Evolutionary conservation across 129 eudicot genomes (phyloP).

Genomic region (Tagetes patula): DNA sequence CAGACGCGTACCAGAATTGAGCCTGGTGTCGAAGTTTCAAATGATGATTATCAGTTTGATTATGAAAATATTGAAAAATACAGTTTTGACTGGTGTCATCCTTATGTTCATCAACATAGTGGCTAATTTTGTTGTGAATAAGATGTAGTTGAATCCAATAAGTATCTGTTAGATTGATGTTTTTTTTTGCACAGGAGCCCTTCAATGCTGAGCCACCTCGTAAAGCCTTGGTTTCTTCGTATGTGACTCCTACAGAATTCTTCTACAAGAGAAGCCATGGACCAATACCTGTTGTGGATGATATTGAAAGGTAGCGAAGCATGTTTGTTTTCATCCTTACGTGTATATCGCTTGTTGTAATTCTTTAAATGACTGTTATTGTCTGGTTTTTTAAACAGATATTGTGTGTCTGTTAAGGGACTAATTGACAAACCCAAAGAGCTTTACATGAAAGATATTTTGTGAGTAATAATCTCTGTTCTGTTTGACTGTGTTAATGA

Average conservation of each 20-base stretch:
- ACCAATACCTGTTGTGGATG: conserved; percentile 79
- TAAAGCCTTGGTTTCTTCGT: conserved; percentile 65
- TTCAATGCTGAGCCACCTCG: conserved; percentile 96
- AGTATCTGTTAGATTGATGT: not conserved
- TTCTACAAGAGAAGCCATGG: conserved; percentile 96
- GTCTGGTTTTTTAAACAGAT: conserved; percentile 39
- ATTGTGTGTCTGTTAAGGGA: conserved; percentile 58
- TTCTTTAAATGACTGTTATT: not conserved
- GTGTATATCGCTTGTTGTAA: conserved; percentile 13
- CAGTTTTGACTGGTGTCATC: not conserved
- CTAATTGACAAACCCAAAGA: conserved; percentile 52
- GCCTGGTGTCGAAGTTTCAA: not conserved
- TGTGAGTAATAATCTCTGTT: conserved; percentile 43
- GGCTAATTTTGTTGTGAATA: not conserved
- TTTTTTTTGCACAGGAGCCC: conserved; percentile 63
- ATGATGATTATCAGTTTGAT: not conserved
- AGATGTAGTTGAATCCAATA: not conserved
- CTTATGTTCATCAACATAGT: not conserved
- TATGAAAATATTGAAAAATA: not conserved
- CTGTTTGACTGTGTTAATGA: not conserved
- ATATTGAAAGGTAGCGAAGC: conserved; percentile 59
- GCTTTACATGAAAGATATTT: conserved; percentile 75
- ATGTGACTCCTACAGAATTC: conserved; percentile 83
- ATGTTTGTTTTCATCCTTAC: not conserved
- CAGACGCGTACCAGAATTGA: not conserved